These are phyloP conservation scores for maize (Zea mays) DNA, from an alignment of 176 grass and related monocot genomes.

Conservation along the genomic window Zm-B73-REFERENCE-NAM-5.0 NC_050097.1:23634001-23634500, in stretches of 20 bases:
- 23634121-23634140: not conserved
- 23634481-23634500: no score
- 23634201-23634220: not conserved
- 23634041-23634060: constrained; percentile 11
- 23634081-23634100: constrained; percentile 25
- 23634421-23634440: no score
- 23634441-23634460: no score
- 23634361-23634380: no score
- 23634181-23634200: not conserved
- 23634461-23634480: no score
- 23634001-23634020: not conserved
- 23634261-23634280: not conserved
- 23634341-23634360: no score
- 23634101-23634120: not conserved
- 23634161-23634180: not conserved
- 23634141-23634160: not conserved
- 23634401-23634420: no score
- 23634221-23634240: not conserved
- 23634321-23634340: no score
- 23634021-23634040: not conserved
- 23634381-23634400: no score
- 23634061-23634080: not conserved
- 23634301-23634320: no score
- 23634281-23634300: no score
- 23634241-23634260: not conserved